Conservation (phyloP, 2,329 filamentous ascomycete genomes). For the Purpureocillium lavendulum region DNA sequence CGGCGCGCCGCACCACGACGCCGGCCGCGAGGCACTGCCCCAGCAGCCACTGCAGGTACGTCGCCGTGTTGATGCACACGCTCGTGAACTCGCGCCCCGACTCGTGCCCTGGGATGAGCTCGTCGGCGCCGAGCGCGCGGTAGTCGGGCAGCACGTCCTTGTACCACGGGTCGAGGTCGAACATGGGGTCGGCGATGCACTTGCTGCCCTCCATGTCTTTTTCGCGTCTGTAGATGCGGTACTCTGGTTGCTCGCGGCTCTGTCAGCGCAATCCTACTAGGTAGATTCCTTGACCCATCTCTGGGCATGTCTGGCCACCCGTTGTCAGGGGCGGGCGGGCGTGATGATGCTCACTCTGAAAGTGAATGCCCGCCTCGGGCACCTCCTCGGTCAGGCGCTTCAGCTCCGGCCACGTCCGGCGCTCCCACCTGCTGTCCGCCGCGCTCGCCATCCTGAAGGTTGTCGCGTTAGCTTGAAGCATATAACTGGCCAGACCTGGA, state of each 20-base stretch:
- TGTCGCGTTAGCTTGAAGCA: too few relatives aligned
- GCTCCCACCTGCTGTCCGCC: conserved; percentile 47
- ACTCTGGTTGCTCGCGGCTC: conserved; percentile 33
- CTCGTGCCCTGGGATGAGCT: conserved; percentile 58
- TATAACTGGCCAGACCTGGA: too few relatives aligned
- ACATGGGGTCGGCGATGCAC: conserved; percentile 52
- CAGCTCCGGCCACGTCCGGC: conserved; percentile 55
- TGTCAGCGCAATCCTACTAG: not conserved
- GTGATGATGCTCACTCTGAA: conserved; percentile 53
- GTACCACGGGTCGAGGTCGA: conserved; percentile 64
- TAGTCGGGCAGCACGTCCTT: conserved; percentile 64
- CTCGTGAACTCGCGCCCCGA: conserved; percentile 68
- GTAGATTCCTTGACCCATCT: too few relatives aligned
- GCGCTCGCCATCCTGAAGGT: conserved; percentile 32
- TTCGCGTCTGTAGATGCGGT: conserved; percentile 42
- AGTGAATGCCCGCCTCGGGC: conserved; percentile 73
- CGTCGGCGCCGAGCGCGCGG: conserved; percentile 45
- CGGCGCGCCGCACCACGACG: conserved; percentile 55
- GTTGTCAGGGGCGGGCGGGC: too few relatives aligned
- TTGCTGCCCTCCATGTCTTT: conserved; percentile 44
- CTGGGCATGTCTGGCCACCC: too few relatives aligned
- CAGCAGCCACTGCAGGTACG: conserved; percentile 82
- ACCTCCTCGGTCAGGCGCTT: conserved; percentile 52
- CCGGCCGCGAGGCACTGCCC: conserved; percentile 71
- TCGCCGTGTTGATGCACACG: conserved; percentile 81